Evolutionary conservation across 2,329 filamentous ascomycete species (phyloP), one percentile per base, ranked within the genome.

Genomic region (Triangularia setosa): DNA sequence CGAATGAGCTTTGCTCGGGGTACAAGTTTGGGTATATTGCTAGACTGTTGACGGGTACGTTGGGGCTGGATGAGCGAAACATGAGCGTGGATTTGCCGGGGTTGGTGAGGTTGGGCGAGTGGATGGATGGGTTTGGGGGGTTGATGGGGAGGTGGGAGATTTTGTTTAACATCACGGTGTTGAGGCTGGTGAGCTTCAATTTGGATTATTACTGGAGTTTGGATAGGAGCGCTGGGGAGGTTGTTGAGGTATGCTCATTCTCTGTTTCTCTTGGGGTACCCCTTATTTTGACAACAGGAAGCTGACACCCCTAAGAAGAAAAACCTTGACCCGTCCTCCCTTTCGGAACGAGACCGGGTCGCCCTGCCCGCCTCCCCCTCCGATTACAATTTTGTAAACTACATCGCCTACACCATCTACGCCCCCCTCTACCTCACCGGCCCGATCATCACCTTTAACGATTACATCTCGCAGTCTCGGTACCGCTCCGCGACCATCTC

Each of bases 381-480:
- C 27, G 90, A 96, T 73, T 99, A 87, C 73, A 87, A 80, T 24
- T 92, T 95, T 78, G 87, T 89, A 68, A 96, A 96, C 77, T 98
- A 96, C 76, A 75, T 97, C 55, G 93, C 91, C 54, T 99, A 97
- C 75, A 81, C 88, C 44, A 85, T 98, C 64, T 99, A 99, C 74
- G 92, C 93, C 1, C 95, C 95, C 0, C 84, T 99, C 1, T 99
- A 98, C 76, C 84, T 99, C 30, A 87, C 93, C 0, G 95, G 95
- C 0, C 95, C 95, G 0, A 97, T 99, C 72, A 76, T 99, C 66
- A 98, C 93, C 12, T 99, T 98, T 81, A 99, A 99, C 78, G 96
- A 99, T 80, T 99, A 95, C 80, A 89, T 98, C 67, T 90, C 91
- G 0, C 95, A 99, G 75, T 83, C 84, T 66, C 90, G 91, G 69